Evolutionary conservation across 352 stramenopile species (phyloP), one percentile per base, ranked within the genome.

Genomic region (Phytophthora europaea): DNA sequence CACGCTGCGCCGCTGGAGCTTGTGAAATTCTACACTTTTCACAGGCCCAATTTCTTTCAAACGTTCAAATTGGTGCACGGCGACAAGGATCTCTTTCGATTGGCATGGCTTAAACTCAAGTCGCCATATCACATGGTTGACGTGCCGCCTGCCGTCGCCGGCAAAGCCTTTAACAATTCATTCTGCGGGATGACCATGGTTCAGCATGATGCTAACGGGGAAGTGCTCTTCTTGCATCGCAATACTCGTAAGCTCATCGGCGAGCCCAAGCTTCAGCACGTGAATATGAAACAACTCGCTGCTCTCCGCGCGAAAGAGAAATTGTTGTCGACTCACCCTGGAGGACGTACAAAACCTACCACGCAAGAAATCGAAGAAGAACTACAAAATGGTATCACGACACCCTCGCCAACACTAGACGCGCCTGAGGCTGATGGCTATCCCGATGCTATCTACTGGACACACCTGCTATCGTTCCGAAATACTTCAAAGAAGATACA

Each of bases 391-490:
- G 56, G 50, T 2, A n/a, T 48, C 16, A 22, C 54, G 12, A 69
- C 67, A 36, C 58, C 58, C 5, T n/a, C 57, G 36, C 72, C 67
- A 31, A 76, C 68, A 16, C 31, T 80, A 22, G 68, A 80, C 18
- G n/a, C 61, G 2, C 61, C 53, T 7, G 69, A 79, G 18, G 20
- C 28, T 9, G 78, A 82, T 62, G 57, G 73, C 31, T 73, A 76
- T 43, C 67, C 78, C 23, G 83, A 90, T 34, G 77, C 83, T 23
- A 70, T 77, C n/a, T 82, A 91, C 58, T 91, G 86, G 82, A 93
- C 88, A 6, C 86, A 94, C 48, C 43, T 95, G 53, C 58, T 89
- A 56, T 81, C 82, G 20, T 88, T 94, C 72, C 84, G 87, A 56
- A 83, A 77, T 31, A 85, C 74, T 26, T 82, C 78, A 1, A 76